phyloP scores from a whole-genome alignment of 148 eudicot genomes.

The Fallopia convolvulus region DNA sequence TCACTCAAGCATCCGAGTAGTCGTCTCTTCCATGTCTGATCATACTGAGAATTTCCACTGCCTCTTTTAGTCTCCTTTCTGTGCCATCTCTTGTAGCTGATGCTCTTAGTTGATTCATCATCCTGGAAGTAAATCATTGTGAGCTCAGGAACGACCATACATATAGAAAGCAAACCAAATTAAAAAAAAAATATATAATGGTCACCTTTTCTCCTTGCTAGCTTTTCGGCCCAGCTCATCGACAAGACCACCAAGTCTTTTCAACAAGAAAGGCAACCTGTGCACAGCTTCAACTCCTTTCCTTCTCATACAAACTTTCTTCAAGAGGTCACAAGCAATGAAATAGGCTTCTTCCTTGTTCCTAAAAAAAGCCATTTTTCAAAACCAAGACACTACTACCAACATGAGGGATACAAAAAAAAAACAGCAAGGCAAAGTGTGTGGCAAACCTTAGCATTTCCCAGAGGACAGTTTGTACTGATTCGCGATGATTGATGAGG shows the following conservation, averaged over 20 bases:
- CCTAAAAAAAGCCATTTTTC: conserved; percentile 24
- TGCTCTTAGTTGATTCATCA: conserved; percentile 28
- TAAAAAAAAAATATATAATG: background rate
- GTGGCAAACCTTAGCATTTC: conserved; percentile 59
- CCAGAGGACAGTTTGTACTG: conserved; percentile 45
- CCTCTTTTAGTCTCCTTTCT: conserved; percentile 64
- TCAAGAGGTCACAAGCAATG: conserved; percentile 67
- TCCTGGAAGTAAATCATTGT: conserved; percentile 6
- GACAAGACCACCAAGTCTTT: conserved; percentile 54
- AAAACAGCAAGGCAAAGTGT: background rate
- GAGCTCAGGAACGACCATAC: background rate
- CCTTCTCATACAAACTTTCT: conserved; percentile 45
- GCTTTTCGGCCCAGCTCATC: conserved; percentile 69
- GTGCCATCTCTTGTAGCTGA: conserved; percentile 32
- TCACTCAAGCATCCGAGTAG: background rate
- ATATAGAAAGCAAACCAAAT: background rate
- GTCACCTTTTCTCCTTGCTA: conserved; percentile 57
- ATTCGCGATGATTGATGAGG: conserved; percentile 42
- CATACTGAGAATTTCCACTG: conserved; percentile 42
- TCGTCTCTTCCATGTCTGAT: conserved; percentile 17
- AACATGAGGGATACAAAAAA: background rate
- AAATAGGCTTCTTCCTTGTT: conserved; percentile 88
- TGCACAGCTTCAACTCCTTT: conserved; percentile 39
- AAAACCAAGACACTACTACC: background rate
- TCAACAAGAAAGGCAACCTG: conserved; percentile 45